These are phyloP conservation scores for Termitomyces sp. DNA, from an alignment of 768 basidiomycete genomes.

Conservation along the genomic window DNA sequence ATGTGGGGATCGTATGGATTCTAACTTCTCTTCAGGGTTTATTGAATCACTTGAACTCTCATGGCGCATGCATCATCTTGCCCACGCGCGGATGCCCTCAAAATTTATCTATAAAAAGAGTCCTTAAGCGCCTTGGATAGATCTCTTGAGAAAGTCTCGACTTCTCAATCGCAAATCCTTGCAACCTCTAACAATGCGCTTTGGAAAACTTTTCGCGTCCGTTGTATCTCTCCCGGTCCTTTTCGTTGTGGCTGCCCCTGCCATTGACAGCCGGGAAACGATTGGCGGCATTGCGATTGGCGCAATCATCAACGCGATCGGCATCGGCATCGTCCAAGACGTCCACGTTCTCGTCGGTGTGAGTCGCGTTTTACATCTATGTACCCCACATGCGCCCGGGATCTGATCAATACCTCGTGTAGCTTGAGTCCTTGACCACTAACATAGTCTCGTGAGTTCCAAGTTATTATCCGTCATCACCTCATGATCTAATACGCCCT, in stretches of 20 bases:
- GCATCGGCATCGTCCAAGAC: slow-evolving; percentile 35
- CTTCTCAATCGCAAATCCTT: not conserved
- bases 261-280: slow-evolving; percentile 15
- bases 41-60: not conserved
- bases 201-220: slow-evolving; percentile 14
- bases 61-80: not conserved
- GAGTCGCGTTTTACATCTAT: not conserved
- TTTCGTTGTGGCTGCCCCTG: slow-evolving; percentile 19
- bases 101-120: not conserved
- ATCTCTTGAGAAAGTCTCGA: not conserved
- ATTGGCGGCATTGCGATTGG: slow-evolving; percentile 25
- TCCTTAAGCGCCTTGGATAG: not conserved
- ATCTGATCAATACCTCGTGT: not conserved
- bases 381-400: no score
- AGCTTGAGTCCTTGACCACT: slow-evolving; percentile 33
- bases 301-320: slow-evolving; percentile 36
- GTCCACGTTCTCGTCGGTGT: slow-evolving; percentile 39
- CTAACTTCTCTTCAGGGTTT: not conserved
- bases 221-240: slow-evolving; percentile 22
- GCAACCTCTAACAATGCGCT: slow-evolving; percentile 7
- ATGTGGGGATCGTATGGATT: slow-evolving; percentile 1
- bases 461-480: not conserved
- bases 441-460: slow-evolving; percentile 33
- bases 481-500: not conserved
- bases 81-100: slow-evolving; percentile 8